Evolutionary conservation across 306 rosid genomes (phyloP).

Genomic region (Fragaria ananassa): DNA sequence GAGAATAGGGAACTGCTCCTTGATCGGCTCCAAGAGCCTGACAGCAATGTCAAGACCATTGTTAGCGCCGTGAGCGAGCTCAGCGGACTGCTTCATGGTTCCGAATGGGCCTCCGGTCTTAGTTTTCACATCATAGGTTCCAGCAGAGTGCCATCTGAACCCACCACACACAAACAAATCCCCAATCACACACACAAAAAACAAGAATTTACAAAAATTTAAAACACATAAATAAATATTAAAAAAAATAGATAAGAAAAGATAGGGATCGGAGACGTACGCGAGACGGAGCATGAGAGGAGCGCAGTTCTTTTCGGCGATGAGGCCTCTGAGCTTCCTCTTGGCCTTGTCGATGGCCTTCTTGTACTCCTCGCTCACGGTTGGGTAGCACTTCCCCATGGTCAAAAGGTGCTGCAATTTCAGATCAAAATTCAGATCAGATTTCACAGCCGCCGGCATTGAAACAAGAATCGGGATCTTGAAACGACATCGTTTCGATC

Average conservation of each 20-base stretch:
- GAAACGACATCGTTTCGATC: not conserved
- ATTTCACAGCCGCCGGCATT: not conserved
- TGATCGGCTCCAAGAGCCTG: conserved; percentile 85
- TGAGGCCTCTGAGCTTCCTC: conserved; percentile 84
- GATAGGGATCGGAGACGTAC: conserved; percentile 31
- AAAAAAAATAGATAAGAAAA: not conserved
- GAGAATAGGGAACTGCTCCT: conserved; percentile 67
- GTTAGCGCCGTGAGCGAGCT: conserved; percentile 80
- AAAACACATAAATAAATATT: not conserved
- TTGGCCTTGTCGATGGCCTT: conserved; percentile 80
- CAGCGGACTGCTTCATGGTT: conserved; percentile 56
- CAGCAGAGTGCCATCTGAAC: conserved; percentile 96
- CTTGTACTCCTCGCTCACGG: conserved; percentile 69
- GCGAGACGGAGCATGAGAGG: conserved; percentile 89
- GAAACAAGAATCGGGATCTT: not conserved
- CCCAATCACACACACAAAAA: not conserved
- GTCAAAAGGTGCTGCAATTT: conserved; percentile 6
- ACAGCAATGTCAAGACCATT: conserved; percentile 87
- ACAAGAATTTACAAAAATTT: not conserved
- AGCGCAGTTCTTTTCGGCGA: conserved; percentile 90
- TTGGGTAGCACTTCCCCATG: conserved; percentile 86
- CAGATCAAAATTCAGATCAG: not conserved
- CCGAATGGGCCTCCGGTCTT: conserved; percentile 97
- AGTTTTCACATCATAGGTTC: conserved; percentile 60
- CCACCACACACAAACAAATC: not conserved